Evolutionary conservation across 805 yeast species (phyloP).

Genomic region (Schwanniomyces pseudopolymorphus): DNA sequence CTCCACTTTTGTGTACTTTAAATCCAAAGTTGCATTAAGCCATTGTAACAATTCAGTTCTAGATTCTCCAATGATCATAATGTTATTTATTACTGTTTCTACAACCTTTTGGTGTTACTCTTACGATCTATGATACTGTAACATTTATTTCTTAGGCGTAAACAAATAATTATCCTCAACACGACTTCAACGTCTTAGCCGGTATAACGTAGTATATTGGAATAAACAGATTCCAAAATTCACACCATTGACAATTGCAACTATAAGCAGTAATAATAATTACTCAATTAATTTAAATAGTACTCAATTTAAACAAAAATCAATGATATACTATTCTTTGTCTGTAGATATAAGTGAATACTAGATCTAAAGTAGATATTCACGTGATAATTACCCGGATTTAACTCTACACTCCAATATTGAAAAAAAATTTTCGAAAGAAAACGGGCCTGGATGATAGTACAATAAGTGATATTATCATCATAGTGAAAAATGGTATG

Average conservation of each 20-base stretch:
- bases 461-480: conserved; percentile 1
- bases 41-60: conserved; percentile 81
- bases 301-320: no score
- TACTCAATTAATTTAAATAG: no score
- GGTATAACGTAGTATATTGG: no score
- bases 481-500: conserved; percentile 3
- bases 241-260: no score
- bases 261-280: no score
- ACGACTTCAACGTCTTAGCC: background rate
- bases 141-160: background rate
- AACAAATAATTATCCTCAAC: background rate
- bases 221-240: no score
- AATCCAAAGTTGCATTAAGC: conserved; percentile 70
- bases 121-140: background rate
- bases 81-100: background rate
- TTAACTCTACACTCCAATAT: background rate
- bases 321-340: no score
- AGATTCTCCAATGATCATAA: conserved; percentile 57
- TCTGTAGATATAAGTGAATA: background rate
- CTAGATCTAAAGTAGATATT: background rate
- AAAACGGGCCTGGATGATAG: background rate
- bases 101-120: background rate
- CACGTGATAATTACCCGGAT: conserved; percentile 4
- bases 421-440: conserved; percentile 3
- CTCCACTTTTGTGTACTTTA: conserved; percentile 76